These are phyloP conservation scores for Kluyveromyces aestuarii DNA, from an alignment of 805 yeast species.

Conservation along the genomic window DNA sequence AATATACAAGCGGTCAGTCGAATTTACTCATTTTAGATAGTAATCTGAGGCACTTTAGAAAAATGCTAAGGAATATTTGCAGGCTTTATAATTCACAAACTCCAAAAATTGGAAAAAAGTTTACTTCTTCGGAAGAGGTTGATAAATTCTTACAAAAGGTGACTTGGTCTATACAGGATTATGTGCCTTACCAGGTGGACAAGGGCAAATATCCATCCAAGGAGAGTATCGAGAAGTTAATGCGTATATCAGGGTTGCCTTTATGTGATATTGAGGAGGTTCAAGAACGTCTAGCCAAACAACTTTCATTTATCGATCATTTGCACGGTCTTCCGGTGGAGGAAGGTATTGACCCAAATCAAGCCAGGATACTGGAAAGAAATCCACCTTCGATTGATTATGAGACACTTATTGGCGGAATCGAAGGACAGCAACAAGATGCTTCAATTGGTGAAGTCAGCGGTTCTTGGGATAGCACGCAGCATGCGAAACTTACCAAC, in stretches of 20 bases:
- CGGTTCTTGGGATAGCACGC: conserved; percentile 35
- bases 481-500: conserved; percentile 25
- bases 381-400: conserved; percentile 21
- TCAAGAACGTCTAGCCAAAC: conserved; percentile 33
- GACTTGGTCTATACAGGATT: conserved; percentile 21
- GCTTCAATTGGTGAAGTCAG: conserved; percentile 33
- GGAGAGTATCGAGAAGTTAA: conserved; percentile 25
- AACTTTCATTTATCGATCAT: conserved; percentile 41
- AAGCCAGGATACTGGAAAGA: conserved; percentile 26
- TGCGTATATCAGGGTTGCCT: conserved; percentile 43
- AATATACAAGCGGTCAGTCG: no score
- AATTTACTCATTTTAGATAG: no score
- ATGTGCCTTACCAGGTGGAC: conserved; percentile 10
- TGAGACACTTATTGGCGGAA: conserved; percentile 22
- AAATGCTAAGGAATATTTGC: background rate
- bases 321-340: conserved; percentile 30
- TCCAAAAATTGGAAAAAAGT: conserved; percentile 9
- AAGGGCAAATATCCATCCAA: conserved; percentile 4
- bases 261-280: conserved; percentile 25
- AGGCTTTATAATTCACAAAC: background rate
- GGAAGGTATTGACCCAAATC: conserved; percentile 5
- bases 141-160: conserved; percentile 13
- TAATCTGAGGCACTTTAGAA: background rate
- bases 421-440: conserved; percentile 17
- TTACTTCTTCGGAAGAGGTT: conserved; percentile 19